phyloP scores from a whole-genome alignment of 1,284 basidiomycete genomes.

The Cerrena zonata region DNA sequence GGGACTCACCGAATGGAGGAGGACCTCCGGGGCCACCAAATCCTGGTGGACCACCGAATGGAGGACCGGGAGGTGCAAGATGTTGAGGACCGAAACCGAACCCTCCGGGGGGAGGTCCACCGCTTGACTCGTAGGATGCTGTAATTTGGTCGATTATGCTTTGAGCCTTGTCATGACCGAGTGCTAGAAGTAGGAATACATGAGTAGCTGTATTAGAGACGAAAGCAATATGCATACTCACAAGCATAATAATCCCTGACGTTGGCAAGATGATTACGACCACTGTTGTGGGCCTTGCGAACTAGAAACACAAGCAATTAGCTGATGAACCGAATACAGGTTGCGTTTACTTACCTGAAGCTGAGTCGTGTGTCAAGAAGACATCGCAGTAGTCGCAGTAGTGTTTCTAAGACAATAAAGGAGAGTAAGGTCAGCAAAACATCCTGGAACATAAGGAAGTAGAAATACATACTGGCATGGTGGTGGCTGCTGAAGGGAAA shows the following conservation, averaged over 20 bases:
- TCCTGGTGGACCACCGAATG: constrained; percentile 40
- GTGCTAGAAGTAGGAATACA: constrained; percentile 43
- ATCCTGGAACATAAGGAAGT: not conserved
- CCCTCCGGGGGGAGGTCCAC: constrained; percentile 78
- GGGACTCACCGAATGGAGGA: constrained; percentile 42
- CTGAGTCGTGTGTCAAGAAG: constrained; percentile 83
- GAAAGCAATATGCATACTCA: constrained; percentile 33
- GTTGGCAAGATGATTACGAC: constrained; percentile 92
- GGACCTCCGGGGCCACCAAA: constrained; percentile 38
- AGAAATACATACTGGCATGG: constrained; percentile 47
- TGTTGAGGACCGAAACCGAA: constrained; percentile 77
- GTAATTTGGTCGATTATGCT: constrained; percentile 95
- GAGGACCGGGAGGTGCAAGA: constrained; percentile 37
- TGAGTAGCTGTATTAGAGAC: not conserved
- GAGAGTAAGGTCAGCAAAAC: constrained; percentile 3
- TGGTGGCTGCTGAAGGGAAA: constrained; percentile 11
- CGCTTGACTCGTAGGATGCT: constrained; percentile 79
- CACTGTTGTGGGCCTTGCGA: constrained; percentile 95
- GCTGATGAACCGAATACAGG: no score
- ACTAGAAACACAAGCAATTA: no score
- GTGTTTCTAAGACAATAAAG: constrained; percentile 60
- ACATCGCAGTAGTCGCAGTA: constrained; percentile 93
- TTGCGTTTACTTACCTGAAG: constrained; percentile 71
- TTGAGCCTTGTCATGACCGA: constrained; percentile 94
- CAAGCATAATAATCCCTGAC: constrained; percentile 96